Conservation (phyloP, 2,329 filamentous ascomycete species). For the Parastagonospora avenae region DNA sequence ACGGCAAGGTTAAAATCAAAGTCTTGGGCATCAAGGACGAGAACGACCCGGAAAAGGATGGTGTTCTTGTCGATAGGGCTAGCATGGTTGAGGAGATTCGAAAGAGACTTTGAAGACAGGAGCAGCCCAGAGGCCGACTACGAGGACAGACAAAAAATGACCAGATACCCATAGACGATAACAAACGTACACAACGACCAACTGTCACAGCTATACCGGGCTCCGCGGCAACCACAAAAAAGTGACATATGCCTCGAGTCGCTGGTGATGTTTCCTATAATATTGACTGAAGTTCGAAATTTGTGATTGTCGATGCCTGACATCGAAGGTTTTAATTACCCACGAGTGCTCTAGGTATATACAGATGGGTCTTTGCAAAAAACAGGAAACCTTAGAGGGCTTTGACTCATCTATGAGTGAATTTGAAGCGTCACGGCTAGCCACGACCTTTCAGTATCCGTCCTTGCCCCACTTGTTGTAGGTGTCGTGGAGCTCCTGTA, state of each 20-base stretch:
- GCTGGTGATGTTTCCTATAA: too few relatives aligned
- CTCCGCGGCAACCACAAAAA: too few relatives aligned
- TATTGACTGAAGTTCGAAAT: too few relatives aligned
- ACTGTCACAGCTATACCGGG: not conserved
- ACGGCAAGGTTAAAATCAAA: conserved; percentile 88
- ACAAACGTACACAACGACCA: not conserved
- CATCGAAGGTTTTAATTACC: too few relatives aligned
- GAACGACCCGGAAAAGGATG: conserved; percentile 89
- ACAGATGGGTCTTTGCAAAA: conserved; percentile 11
- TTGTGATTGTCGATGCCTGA: too few relatives aligned
- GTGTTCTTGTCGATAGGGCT: conserved; percentile 70
- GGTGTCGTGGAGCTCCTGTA: conserved; percentile 85
- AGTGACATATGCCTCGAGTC: too few relatives aligned
- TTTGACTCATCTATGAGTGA: not conserved
- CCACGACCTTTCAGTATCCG: conserved; percentile 62
- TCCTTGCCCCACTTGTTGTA: conserved; percentile 99
- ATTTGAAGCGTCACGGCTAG: too few relatives aligned
- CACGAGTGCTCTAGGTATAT: conserved; percentile 1
- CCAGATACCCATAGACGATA: conserved; percentile 23
- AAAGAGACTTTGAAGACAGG: conserved; percentile 46
- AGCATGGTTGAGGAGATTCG: conserved; percentile 69
- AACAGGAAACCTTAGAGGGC: conserved; percentile 1
- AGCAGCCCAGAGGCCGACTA: not conserved
- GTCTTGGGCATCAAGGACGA: conserved; percentile 74
- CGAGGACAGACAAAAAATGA: conserved; percentile 5